phyloP scores from a whole-genome alignment of 805 yeast species.

The Ogataea ganodermae region DNA sequence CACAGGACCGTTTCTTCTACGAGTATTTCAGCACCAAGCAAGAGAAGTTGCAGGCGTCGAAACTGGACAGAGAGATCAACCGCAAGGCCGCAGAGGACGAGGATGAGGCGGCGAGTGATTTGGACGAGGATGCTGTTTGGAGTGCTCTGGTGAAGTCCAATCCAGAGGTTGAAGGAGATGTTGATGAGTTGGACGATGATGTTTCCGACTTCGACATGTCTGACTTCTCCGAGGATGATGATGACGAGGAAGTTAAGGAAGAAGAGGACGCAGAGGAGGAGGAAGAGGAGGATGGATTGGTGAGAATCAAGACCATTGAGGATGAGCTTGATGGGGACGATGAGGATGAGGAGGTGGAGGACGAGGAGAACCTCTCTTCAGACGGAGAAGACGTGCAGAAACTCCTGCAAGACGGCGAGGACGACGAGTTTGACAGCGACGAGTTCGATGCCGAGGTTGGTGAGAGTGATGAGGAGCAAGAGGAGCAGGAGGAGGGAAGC shows the following conservation, averaged over 20 bases:
- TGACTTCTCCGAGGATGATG: constrained; percentile 38
- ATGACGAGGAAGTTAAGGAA: constrained; percentile 36
- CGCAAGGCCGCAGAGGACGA: constrained; percentile 46
- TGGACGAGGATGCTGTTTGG: constrained; percentile 59
- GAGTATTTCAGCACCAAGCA: constrained; percentile 76
- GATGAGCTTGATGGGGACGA: constrained; percentile 35
- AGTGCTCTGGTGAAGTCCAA: constrained; percentile 58
- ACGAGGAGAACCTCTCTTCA: constrained; percentile 26
- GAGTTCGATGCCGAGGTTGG: constrained; percentile 33
- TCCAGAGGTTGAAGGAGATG: constrained; percentile 57
- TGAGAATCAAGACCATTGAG: constrained; percentile 28
- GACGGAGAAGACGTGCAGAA: constrained; percentile 31
- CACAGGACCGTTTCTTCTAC: constrained; percentile 86
- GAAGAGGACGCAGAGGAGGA: constrained; percentile 34
- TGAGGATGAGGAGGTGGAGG: constrained; percentile 27
- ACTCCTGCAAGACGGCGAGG: constrained; percentile 25
- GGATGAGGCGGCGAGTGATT: constrained; percentile 42
- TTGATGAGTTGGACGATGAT: constrained; percentile 38
- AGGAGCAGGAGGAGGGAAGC: constrained; percentile 14
- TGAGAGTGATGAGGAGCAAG: constrained; percentile 28
- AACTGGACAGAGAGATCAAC: constrained; percentile 46
- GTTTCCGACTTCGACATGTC: constrained; percentile 42
- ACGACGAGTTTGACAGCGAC: constrained; percentile 25
- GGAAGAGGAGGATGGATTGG: constrained; percentile 37
- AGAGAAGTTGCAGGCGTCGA: constrained; percentile 39